Conservation (phyloP, 2,329 filamentous ascomycete genomes). For the Fusarium nygamai region DNA sequence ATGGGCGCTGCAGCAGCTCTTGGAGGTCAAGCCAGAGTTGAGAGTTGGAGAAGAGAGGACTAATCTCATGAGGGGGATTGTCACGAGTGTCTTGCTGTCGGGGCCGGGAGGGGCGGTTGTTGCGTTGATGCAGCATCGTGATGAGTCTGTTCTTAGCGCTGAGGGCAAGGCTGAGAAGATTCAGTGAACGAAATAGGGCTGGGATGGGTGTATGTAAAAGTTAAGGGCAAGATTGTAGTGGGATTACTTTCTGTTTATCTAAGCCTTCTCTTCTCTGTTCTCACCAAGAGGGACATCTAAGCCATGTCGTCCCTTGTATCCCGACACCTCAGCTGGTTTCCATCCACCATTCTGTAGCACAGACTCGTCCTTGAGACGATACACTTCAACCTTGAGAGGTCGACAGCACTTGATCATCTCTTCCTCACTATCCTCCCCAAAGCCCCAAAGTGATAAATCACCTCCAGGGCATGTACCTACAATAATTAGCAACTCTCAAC, state of each 20-base stretch:
- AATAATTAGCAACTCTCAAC: constrained; percentile 3
- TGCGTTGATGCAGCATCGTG: constrained; percentile 42
- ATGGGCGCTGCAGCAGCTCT: constrained; percentile 31
- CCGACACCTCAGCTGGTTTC: constrained; percentile 67
- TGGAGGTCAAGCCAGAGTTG: constrained; percentile 29
- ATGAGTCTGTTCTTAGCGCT: constrained; percentile 37
- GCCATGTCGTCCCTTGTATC: constrained; percentile 58
- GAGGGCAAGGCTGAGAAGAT: constrained; percentile 39
- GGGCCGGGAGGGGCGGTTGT: constrained; percentile 38
- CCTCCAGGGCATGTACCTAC: constrained; percentile 79
- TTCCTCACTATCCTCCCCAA: constrained; percentile 73
- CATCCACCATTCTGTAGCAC: constrained; percentile 66
- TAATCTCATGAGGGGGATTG: constrained; percentile 26
- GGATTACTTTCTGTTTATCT: neutral
- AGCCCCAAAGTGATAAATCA: constrained; percentile 84
- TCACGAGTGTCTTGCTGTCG: constrained; percentile 34
- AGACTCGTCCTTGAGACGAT: constrained; percentile 63
- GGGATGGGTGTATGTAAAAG: neutral
- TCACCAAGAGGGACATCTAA: constrained; percentile 39
- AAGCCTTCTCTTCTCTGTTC: constrained; percentile 10
- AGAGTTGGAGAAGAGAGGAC: constrained; percentile 27
- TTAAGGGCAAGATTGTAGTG: neutral
- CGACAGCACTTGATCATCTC: constrained; percentile 77
- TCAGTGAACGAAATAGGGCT: constrained; percentile 5
- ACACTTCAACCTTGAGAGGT: constrained; percentile 79